Evolutionary conservation across 2,329 filamentous ascomycete species (phyloP), one percentile per base, ranked within the genome.

Genomic region (Clonostachys rhizophaga): DNA sequence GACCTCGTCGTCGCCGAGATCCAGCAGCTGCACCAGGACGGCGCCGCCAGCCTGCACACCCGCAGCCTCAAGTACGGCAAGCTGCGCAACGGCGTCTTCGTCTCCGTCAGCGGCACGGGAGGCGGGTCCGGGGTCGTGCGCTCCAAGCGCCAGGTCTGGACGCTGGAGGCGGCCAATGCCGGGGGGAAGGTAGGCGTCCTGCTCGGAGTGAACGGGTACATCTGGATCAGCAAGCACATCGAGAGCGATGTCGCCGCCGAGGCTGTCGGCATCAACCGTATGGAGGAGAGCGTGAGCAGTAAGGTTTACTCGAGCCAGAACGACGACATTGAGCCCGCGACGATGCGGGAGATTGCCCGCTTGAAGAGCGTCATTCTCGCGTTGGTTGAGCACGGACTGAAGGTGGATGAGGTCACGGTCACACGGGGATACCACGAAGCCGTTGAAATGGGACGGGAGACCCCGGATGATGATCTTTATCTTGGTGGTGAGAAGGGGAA

Each of bases 241-340:
- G 84, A 88, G 54, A 78, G 77, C 35, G 75, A 77, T n/a, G 66
- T 68, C 6, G 63, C 67, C 39, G 61, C 66, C 37, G 70, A 77
- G 40, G 69, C 72, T n/a, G 64, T 67, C n/a, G 70, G 68, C 13
- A 89, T 96, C 58, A 95, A 90, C 46, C 81, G 88, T 54, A 79
- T 96, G 64, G 94, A 97, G 65, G 94, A 99, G 69, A 84, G 76
- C 55, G 87, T 94, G 17, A 91, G 84, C 52, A 83, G 84, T 58
- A 88, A 86, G 46, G 90, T 96, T 56, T 99, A 99, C 69, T 94
- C 89, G 47, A 95, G 89, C 62, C 91, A 96, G 71, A 99, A 99
- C 63, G 92, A 97, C 63, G 78, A 82, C 48, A 91, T 99, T 52
- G 73, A 81, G 18, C 71, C 82, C 3, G 81, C 83, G 44, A 92